Conservation (phyloP, 345 rosid genomes). For the Eutrema heterophyllum region DNA sequence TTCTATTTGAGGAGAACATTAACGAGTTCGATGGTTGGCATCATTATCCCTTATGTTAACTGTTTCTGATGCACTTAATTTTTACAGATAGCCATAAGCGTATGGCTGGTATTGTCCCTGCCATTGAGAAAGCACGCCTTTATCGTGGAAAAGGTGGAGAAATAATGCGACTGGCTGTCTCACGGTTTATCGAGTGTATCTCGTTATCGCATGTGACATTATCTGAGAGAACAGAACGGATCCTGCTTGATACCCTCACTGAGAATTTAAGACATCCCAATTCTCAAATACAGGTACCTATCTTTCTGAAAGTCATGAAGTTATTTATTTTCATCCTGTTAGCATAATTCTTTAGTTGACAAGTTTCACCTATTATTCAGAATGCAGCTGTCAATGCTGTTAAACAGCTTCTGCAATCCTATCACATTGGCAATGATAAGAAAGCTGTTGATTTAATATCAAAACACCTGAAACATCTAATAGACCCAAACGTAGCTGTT, state of each 20-base stretch:
- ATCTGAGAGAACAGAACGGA: constrained; percentile 60
- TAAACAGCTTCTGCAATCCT: constrained; percentile 58
- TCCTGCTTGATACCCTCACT: constrained; percentile 66
- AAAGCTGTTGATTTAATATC: constrained; percentile 42
- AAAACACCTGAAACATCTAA: constrained; percentile 59
- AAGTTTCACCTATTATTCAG: constrained; percentile 37
- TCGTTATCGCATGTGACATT: constrained; percentile 52
- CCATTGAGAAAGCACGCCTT: constrained; percentile 95
- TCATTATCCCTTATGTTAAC: neutral
- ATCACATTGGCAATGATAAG: constrained; percentile 37
- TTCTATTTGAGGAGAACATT: neutral
- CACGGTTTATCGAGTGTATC: constrained; percentile 82
- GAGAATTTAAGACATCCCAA: constrained; percentile 96
- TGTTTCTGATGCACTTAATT: neutral
- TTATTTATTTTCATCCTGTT: neutral
- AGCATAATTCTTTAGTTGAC: constrained; percentile 6
- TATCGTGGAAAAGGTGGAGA: constrained; percentile 99
- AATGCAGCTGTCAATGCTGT: constrained; percentile 75
- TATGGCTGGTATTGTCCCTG: constrained; percentile 75
- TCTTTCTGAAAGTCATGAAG: constrained; percentile 14
- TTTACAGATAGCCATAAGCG: constrained; percentile 61
- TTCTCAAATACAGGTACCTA: constrained; percentile 81
- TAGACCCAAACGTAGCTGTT: constrained; percentile 77
- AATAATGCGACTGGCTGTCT: constrained; percentile 96
- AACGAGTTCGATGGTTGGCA: neutral